Conservation (phyloP, 2,329 filamentous ascomycete species). For the Coniochaeta hoffmannii region DNA sequence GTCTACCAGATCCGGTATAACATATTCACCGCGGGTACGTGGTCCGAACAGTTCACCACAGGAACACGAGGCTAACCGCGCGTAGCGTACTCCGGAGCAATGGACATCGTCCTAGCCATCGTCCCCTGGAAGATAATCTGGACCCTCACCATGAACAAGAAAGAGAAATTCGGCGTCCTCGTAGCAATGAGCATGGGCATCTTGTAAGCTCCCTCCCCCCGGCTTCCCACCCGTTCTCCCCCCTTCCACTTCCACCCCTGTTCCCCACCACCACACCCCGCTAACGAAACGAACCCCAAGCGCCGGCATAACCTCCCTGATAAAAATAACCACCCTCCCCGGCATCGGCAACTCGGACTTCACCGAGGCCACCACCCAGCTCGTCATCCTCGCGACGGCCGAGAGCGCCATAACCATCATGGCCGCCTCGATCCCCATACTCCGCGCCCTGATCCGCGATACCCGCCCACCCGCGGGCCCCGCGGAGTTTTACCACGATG, state of each 20-base stretch:
- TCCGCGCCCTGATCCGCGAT: conserved; percentile 16
- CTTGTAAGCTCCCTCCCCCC: conserved; percentile 21
- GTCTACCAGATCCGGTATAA: conserved; percentile 21
- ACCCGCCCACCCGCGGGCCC: conserved; percentile 12
- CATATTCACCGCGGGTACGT: conserved; percentile 21
- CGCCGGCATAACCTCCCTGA: conserved; percentile 16
- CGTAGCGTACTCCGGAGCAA: conserved; percentile 23
- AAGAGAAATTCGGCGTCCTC: conserved; percentile 31
- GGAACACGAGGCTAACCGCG: neutral
- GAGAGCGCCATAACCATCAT: conserved; percentile 25
- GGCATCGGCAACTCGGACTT: conserved; percentile 13
- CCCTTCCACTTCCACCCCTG: neutral
- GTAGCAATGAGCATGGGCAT: conserved; percentile 36
- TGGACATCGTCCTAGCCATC: conserved; percentile 31
- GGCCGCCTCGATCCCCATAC: conserved; percentile 20
- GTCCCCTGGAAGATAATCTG: conserved; percentile 33
- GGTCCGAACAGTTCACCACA: neutral
- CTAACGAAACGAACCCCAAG: conserved; percentile 5
- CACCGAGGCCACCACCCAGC: conserved; percentile 12
- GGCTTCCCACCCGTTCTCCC: neutral
- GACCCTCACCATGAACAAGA: conserved; percentile 28
- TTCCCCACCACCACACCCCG: neutral
- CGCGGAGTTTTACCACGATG: conserved; percentile 12
- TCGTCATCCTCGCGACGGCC: conserved; percentile 16
- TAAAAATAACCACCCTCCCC: conserved; percentile 16